Base-by-base conservation (phyloP, 805 yeast species). In the Yarrowia yakushimensis region DNA sequence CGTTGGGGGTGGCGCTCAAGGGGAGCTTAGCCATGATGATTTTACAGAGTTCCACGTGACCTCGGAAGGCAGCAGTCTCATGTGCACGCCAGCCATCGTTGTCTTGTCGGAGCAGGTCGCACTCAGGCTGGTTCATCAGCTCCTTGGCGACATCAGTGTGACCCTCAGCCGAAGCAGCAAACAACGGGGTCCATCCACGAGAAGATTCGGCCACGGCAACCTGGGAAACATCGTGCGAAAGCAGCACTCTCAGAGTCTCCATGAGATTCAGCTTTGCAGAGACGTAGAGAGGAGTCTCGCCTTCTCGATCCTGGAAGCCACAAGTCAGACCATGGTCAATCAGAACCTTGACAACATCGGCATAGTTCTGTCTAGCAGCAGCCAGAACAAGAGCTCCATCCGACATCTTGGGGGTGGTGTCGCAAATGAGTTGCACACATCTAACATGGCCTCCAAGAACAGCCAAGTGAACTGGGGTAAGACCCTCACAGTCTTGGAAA, bases 31-130 rank as follows among this genome's bases (percentile, higher is more conserved):
- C 67, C 17, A 69, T 71, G 62, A 93, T 76, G 69, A 83, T 68
- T 60, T 83, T 83, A 1, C 94, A 86, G 36, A 90, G 82, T 2
- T 77, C 79, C 63, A 92, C 75, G 72, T 91, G 96, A 5, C 98
- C 98, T 68, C 97, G 81, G 48, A 93, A 77, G 54, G 90, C 86
- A 0, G 97, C 97, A 73, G 93, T 98, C 70, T 93, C 98, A 85
- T 90, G 85, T n/a, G 98, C 97, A 18, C 90, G 84, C 98, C 98
- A 93, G 0, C 97, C 97, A 60, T 94, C 86, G 48, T 84, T 86
- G 75, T 93, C 98, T 17, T 81, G 79, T 27, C 78, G 74, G 45
- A 82, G 80, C 63, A 76, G 82, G 8, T 78, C 75, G 17, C 59
- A 52, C 5, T 90, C 87, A 7, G 54, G 45, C 20, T 83, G 84